Base-by-base conservation (phyloP, 2,329 filamentous ascomycete species). In the Emmonsiellopsis sp. region DNA sequence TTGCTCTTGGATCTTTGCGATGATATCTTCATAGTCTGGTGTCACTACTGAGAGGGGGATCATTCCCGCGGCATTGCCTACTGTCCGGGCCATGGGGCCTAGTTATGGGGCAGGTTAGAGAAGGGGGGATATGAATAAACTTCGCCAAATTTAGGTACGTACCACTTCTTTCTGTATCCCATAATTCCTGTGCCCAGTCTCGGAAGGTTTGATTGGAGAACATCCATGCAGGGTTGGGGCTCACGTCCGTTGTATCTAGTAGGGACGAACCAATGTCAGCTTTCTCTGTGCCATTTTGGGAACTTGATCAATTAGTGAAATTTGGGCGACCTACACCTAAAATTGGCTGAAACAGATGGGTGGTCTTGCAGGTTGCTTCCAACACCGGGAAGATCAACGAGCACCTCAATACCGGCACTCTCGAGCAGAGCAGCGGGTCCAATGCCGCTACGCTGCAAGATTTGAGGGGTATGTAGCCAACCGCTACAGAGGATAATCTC, bases 371-470 rank as follows among this genome's bases (percentile, higher is more conserved):
- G 54, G 42, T 61, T 61, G 20, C 48, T 69, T 58, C 77, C 76
- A 1, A 79, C 76, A 1, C 71, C 74, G 0, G 77, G 74, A 0
- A 78, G 64, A 52, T 77, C 70, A 0, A 69, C 64, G 1, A 76
- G 54, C 0, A 73, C 61, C 0, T 64, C 56, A 10, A 79, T 74
- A 2, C 63, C 63, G 30, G 72, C 62, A 7, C 58, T 59, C 0
- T 66, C 53, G 8, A 79, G 60, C 1, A 74, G 57, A 13, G 59
- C 56, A 9, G 60, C 56, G 6, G 68, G 64, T 0, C 76, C 76
- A 15, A 79, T 69, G 3, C 76, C 76, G 40, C 73, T 76, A 5
- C 75, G 64, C 55, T 77, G 72, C 1, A 79, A 67, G n/a, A 79
- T 64, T 48, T 76, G 69, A 6, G 61, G 7, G 70, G 74, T 3